These are phyloP conservation scores for Asclepias syriaca DNA, from an alignment of 257 asterid species.

Conservation along the genomic window DNA sequence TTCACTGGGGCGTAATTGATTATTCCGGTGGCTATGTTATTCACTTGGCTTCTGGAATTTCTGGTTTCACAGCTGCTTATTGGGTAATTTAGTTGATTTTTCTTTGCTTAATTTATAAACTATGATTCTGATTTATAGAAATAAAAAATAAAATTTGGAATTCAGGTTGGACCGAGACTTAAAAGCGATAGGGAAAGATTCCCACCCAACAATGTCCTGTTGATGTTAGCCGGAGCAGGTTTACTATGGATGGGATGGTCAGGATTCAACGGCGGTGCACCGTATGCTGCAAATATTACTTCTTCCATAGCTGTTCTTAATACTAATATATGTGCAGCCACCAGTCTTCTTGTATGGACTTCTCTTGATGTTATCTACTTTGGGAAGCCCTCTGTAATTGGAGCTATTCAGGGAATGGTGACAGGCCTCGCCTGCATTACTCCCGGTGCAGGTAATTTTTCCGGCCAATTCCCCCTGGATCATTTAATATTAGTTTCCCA, in stretches of 20 bases:
- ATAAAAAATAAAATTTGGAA: too few species aligned
- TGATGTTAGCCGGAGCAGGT: conserved; percentile 92
- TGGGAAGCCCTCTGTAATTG: conserved; percentile 87
- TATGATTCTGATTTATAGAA: too few species aligned
- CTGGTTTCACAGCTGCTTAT: conserved; percentile 92
- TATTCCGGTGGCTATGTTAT: conserved; percentile 91
- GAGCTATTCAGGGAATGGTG: conserved; percentile 92
- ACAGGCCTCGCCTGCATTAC: conserved; percentile 92
- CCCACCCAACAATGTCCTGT: conserved; percentile 74
- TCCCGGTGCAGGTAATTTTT: conserved; percentile 78
- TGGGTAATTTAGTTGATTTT: conserved; percentile 41
- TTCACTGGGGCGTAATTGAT: conserved; percentile 92
- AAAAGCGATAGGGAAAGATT: conserved; percentile 78
- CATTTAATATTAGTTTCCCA: background rate
- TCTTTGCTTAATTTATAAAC: too few species aligned
- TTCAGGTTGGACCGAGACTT: conserved; percentile 81
- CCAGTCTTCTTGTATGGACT: conserved; percentile 92
- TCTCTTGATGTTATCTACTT: conserved; percentile 73
- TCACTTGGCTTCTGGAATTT: conserved; percentile 81
- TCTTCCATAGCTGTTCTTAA: conserved; percentile 67
- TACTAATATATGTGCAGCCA: conserved; percentile 77
- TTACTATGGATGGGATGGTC: conserved; percentile 97
- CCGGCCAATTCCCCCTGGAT: too few species aligned
- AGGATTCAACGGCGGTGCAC: conserved; percentile 96
- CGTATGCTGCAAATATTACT: conserved; percentile 69